phyloP scores from a whole-genome alignment of 2,329 filamentous ascomycete species.

The Biscogniauxia sp. region DNA sequence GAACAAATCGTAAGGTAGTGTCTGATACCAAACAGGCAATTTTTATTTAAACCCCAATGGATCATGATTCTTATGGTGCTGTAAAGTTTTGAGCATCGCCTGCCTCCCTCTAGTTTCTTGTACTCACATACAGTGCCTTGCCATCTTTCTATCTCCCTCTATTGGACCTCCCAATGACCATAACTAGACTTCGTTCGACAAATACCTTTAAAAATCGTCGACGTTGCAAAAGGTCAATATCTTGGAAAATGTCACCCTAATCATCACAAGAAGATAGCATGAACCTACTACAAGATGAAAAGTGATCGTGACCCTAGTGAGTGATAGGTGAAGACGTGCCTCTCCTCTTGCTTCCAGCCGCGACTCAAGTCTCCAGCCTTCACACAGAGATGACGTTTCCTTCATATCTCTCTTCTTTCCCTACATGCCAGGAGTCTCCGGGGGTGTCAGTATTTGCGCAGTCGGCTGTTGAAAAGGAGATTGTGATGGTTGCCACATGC shows the following conservation, averaged over 20 bases:
- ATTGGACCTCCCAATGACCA: background rate
- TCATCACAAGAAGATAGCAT: background rate
- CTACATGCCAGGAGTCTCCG: background rate
- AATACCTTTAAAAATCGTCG: background rate
- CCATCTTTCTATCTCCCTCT: background rate
- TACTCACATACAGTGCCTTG: background rate
- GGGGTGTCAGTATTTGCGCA: background rate
- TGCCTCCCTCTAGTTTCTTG: background rate
- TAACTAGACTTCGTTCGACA: background rate
- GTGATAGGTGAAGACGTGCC: no score
- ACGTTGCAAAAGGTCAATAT: background rate
- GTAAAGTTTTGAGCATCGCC: background rate
- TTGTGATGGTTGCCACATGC: background rate
- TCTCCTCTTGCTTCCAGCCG: background rate
- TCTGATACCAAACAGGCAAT: slow-evolving; percentile 28
- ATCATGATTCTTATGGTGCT: background rate
- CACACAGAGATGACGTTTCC: background rate
- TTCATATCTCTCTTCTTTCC: background rate
- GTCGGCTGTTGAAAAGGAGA: background rate
- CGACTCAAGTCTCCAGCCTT: background rate
- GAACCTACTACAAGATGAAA: background rate
- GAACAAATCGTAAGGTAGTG: slow-evolving; percentile 21
- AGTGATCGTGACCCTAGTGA: background rate
- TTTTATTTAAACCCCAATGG: slow-evolving; percentile 5
- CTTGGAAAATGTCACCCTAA: background rate